phyloP scores from a whole-genome alignment of 164 flowering plant species.

The Umbilicus rupestris region DNA sequence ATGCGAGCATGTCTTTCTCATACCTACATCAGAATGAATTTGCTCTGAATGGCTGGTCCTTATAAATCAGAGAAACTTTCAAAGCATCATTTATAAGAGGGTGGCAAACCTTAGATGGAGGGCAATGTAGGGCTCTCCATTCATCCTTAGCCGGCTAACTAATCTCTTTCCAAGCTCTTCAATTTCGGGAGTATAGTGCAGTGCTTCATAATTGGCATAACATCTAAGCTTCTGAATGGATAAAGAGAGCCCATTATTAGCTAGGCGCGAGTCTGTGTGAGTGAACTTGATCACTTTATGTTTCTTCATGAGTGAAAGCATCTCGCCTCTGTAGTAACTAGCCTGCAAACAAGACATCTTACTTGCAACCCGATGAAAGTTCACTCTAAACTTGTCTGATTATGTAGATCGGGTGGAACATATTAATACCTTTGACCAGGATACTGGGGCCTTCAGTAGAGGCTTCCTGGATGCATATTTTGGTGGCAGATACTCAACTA shows the following conservation, averaged over 20 bases:
- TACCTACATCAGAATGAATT: conserved; percentile 22
- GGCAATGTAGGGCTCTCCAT: conserved; percentile 23
- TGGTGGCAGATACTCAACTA: conserved; percentile 31
- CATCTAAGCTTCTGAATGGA: conserved; percentile 33
- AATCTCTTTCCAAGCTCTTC: conserved; percentile 26
- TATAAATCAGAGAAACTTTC: background rate
- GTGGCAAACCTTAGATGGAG: conserved; percentile 36
- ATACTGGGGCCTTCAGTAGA: conserved; percentile 26
- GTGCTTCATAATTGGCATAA: conserved; percentile 31
- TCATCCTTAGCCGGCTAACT: conserved; percentile 20
- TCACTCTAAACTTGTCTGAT: background rate
- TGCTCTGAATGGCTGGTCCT: background rate
- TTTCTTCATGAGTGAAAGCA: conserved; percentile 13
- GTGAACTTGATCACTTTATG: conserved; percentile 33
- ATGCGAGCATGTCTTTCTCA: conserved; percentile 57
- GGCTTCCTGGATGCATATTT: conserved; percentile 17
- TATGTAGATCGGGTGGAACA: background rate
- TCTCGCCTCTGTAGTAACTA: conserved; percentile 27
- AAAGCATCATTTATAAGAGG: background rate
- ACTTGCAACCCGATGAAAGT: background rate
- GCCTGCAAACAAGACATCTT: conserved; percentile 20
- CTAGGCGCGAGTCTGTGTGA: conserved; percentile 30
- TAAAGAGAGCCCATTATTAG: conserved; percentile 22
- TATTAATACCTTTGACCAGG: conserved; percentile 39
- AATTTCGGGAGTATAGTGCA: conserved; percentile 18